Conservation (phyloP, 2,329 filamentous ascomycete genomes). For the Fusarium zealandicum region DNA sequence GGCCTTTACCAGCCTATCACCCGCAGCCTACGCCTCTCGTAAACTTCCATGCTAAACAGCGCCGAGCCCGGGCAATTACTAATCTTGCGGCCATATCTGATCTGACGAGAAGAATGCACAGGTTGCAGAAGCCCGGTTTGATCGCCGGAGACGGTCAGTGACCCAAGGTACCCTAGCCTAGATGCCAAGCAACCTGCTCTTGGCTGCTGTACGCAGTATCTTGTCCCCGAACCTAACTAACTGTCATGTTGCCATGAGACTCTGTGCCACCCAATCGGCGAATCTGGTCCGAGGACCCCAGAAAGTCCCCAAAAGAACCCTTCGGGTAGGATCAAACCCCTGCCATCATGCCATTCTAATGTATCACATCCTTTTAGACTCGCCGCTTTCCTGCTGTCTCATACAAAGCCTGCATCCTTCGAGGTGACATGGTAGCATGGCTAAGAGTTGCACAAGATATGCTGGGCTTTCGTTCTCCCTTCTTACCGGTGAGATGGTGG, state of each 20-base stretch:
- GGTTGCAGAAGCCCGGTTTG: slow-evolving; percentile 1
- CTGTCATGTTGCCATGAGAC: not conserved
- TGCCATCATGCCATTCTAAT: slow-evolving; percentile 22
- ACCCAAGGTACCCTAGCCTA: too few relatives aligned
- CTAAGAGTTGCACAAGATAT: not conserved
- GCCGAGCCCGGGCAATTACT: slow-evolving; percentile 21
- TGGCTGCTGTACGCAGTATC: too few relatives aligned
- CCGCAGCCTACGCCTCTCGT: slow-evolving; percentile 10
- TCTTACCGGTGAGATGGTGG: slow-evolving; percentile 16
- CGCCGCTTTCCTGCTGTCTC: slow-evolving; percentile 26
- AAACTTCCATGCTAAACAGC: slow-evolving; percentile 19
- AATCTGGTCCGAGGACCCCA: slow-evolving; percentile 16
- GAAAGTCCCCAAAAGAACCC: slow-evolving; percentile 25
- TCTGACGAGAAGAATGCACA: slow-evolving; percentile 6
- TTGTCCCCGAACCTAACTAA: not conserved
- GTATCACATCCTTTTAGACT: slow-evolving; percentile 9
- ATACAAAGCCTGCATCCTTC: slow-evolving; percentile 4
- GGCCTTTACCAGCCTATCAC: not conserved
- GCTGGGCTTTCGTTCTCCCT: not conserved
- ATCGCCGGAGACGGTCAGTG: slow-evolving; percentile 10
- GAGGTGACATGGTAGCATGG: not conserved
- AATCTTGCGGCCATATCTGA: not conserved
- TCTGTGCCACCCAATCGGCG: slow-evolving; percentile 10
- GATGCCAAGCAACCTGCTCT: too few relatives aligned
- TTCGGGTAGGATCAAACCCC: slow-evolving; percentile 15